Conservation (phyloP, 2,329 filamentous ascomycete species). For the Colletotrichum nymphaeae region DNA sequence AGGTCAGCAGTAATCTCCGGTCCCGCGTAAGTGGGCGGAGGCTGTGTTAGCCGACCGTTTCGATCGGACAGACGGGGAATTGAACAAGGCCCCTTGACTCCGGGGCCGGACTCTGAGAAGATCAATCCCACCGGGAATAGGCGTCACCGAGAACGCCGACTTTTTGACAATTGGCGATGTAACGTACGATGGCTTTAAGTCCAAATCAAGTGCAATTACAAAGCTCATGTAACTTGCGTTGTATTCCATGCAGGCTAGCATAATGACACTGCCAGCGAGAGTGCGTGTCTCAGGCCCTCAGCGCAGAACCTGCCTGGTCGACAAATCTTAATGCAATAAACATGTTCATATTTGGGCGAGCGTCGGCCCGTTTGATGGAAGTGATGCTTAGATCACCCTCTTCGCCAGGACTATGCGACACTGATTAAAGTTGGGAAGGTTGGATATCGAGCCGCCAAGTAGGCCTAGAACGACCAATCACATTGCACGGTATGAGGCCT, state of each 20-base stretch:
- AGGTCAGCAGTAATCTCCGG: neutral
- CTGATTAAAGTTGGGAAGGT: neutral
- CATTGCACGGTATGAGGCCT: neutral
- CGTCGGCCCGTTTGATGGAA: neutral
- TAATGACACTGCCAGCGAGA: too few species aligned
- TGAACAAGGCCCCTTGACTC: too few species aligned
- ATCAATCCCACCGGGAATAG: neutral
- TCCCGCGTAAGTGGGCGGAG: neutral
- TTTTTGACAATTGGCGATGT: neutral
- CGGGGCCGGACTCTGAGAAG: too few species aligned
- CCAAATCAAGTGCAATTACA: too few species aligned
- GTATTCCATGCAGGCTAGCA: too few species aligned
- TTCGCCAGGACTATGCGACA: too few species aligned
- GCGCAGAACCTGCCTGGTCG: too few species aligned
- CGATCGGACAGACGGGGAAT: neutral
- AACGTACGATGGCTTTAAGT: too few species aligned
- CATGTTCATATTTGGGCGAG: too few species aligned
- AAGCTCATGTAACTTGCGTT: too few species aligned
- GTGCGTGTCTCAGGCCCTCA: too few species aligned
- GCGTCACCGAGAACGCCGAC: neutral
- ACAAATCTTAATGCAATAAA: neutral
- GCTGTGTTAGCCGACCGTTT: neutral
- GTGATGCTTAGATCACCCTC: too few species aligned
- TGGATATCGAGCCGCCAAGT: neutral
- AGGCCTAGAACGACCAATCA: neutral